Evolutionary conservation across 768 basidiomycete species (phyloP).

Genomic region (Tubosaeta sp.): DNA sequence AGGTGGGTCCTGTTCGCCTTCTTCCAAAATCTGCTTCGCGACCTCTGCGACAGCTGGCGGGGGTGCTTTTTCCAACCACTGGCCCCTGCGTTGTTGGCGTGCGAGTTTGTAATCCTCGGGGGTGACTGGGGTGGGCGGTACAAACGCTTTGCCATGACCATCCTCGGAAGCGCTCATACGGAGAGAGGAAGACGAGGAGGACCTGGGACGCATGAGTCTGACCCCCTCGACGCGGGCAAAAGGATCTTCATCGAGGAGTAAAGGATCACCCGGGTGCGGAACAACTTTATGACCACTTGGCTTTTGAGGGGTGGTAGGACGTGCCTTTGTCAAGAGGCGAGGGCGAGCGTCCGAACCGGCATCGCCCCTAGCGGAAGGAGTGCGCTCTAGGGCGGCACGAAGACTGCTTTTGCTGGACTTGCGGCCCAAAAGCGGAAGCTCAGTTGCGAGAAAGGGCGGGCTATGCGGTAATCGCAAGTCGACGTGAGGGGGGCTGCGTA

Average conservation of each 20-base stretch:
- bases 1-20: slow-evolving; percentile 9
- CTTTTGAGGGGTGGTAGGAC: slow-evolving; percentile 31
- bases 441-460: slow-evolving; percentile 7
- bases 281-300: slow-evolving; percentile 12
- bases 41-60: slow-evolving; percentile 34
- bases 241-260: slow-evolving; percentile 34
- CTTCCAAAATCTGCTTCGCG: slow-evolving; percentile 20
- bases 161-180: slow-evolving; percentile 1
- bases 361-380: slow-evolving; percentile 10
- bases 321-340: slow-evolving; percentile 30
- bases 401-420: slow-evolving; percentile 16
- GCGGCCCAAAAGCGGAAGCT: slow-evolving; percentile 10
- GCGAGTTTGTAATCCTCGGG: slow-evolving; percentile 40
- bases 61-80: slow-evolving; percentile 36
- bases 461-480: slow-evolving; percentile 3
- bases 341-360: slow-evolving; percentile 14
- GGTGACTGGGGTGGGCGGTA: slow-evolving; percentile 16
- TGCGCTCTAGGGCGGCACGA: slow-evolving; percentile 10
- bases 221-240: slow-evolving; percentile 56
- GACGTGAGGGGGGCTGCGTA: neutral
- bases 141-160: too few species aligned
- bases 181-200: neutral
- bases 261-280: slow-evolving; percentile 14
- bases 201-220: slow-evolving; percentile 35
- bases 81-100: slow-evolving; percentile 38